These are phyloP conservation scores for Boletellus sp. DNA, from an alignment of 768 basidiomycete genomes.

Conservation along the genomic window DNA sequence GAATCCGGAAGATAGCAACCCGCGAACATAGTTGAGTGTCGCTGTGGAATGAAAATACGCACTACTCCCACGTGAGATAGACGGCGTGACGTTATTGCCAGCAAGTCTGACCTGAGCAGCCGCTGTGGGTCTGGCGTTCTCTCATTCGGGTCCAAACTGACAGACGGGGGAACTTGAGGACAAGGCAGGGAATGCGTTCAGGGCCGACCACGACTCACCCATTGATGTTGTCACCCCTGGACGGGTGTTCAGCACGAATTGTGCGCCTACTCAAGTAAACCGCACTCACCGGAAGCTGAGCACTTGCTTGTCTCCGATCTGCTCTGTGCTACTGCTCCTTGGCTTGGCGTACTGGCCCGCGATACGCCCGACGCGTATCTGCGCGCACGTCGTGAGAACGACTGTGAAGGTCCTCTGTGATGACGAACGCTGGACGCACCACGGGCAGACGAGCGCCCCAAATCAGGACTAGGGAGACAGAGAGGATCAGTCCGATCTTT, in stretches of 20 bases:
- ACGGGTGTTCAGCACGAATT: neutral
- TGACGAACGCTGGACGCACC: slow-evolving; percentile 42
- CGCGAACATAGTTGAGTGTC: slow-evolving; percentile 89
- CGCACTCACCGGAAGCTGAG: slow-evolving; percentile 77
- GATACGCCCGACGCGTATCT: slow-evolving; percentile 86
- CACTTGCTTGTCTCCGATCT: slow-evolving; percentile 69
- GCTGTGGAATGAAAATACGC: slow-evolving; percentile 96
- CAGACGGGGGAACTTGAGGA: neutral
- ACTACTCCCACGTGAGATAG: slow-evolving; percentile 36
- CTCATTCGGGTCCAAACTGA: slow-evolving; percentile 62
- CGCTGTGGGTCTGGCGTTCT: slow-evolving; percentile 89
- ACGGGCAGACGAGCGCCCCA: slow-evolving; percentile 94
- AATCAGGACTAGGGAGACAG: slow-evolving; percentile 91
- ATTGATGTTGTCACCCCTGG: slow-evolving; percentile 94
- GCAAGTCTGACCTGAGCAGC: slow-evolving; percentile 55
- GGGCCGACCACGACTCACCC: slow-evolving; percentile 49
- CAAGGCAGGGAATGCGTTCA: neutral
- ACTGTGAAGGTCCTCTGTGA: neutral
- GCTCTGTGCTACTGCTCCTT: slow-evolving; percentile 78
- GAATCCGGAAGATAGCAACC: slow-evolving; percentile 87
- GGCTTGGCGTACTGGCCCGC: slow-evolving; percentile 98
- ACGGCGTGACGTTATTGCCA: neutral
- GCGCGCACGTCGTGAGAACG: slow-evolving; percentile 4
- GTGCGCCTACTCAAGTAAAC: neutral
- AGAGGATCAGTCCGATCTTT: slow-evolving; percentile 87